phyloP scores from a whole-genome alignment of 257 asterid species.

The Buddleja alternifolia region DNA sequence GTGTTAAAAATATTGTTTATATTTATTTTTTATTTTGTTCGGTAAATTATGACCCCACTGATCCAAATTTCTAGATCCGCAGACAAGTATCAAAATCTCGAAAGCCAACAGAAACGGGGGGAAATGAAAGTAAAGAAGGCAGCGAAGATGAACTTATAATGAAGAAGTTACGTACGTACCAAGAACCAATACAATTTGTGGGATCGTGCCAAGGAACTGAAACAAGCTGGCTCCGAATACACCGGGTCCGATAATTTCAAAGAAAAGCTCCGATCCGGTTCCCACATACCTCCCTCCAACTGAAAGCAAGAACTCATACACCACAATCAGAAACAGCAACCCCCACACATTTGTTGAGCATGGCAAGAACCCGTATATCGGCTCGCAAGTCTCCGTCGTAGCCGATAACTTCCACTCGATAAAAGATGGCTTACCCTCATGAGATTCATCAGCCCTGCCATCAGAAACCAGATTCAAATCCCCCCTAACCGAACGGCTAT shows the following conservation, averaged over 20 bases:
- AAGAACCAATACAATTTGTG: constrained; percentile 58
- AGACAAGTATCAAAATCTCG: no score
- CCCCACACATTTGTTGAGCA: constrained; percentile 61
- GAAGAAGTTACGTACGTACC: no score
- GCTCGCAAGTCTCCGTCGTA: constrained; percentile 47
- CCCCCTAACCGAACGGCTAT: constrained; percentile 45
- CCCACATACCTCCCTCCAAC: constrained; percentile 48
- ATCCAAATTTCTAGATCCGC: no score
- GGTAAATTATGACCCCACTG: no score
- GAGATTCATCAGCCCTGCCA: constrained; percentile 5
- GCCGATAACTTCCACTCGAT: constrained; percentile 28
- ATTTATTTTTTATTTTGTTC: no score
- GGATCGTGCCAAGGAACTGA: constrained; percentile 61
- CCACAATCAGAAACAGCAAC: constrained; percentile 52
- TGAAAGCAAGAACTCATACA: constrained; percentile 52
- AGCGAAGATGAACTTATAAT: no score
- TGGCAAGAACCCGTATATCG: constrained; percentile 60
- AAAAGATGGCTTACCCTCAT: constrained; percentile 2
- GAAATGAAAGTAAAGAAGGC: no score
- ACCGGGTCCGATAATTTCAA: constrained; percentile 57
- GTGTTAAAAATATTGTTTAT: no score
- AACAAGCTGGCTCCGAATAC: constrained; percentile 66
- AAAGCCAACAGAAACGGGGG: no score
- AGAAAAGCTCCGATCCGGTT: constrained; percentile 55
- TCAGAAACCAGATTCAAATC: constrained; percentile 31